A percentile compares a stretch with the other conserved stretches of the same genome.
Conservation (phyloP, 192 early-diverging fungal species). For the Chytriomyces confervae region DNA sequence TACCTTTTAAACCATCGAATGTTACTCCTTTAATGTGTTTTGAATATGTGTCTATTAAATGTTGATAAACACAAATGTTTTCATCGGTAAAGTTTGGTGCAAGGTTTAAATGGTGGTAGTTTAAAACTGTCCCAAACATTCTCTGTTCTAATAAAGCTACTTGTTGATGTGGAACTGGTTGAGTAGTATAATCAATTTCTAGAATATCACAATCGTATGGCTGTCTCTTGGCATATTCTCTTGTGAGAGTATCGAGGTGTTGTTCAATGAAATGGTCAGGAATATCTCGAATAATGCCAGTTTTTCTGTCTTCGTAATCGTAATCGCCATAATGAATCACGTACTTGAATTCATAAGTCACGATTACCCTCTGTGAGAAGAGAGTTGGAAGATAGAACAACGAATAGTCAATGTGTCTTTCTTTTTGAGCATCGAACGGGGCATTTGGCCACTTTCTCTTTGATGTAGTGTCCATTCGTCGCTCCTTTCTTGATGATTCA, state of each 20-base stretch:
- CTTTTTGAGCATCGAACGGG: not conserved
- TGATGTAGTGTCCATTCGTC: not conserved
- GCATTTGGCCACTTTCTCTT: not conserved
- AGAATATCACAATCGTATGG: conserved; percentile 7
- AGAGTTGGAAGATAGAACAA: not conserved
- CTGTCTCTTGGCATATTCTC: not conserved
- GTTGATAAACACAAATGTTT: no score
- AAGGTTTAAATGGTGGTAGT: conserved; percentile 7
- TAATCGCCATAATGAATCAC: not conserved
- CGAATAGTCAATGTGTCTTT: not conserved
- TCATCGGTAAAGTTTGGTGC: no score
- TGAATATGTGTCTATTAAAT: no score
- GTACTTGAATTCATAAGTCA: not conserved
- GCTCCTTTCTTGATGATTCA: not conserved
- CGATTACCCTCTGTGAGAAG: not conserved
- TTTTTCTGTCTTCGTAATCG: not conserved
- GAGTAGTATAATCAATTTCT: no score
- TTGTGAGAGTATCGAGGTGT: not conserved
- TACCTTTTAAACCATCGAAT: conserved; percentile 6
- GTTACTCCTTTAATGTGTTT: no score
- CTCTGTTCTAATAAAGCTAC: no score
- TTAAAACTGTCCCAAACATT: not conserved
- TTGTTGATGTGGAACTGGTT: no score
- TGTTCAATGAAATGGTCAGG: not conserved
- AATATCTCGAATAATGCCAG: conserved; percentile 2